Percentiles rank a stretch among this genome's conserved stretches.
Conservation (phyloP, 2,329 filamentous ascomycete genomes). For the Paramyrothecium sp. region DNA sequence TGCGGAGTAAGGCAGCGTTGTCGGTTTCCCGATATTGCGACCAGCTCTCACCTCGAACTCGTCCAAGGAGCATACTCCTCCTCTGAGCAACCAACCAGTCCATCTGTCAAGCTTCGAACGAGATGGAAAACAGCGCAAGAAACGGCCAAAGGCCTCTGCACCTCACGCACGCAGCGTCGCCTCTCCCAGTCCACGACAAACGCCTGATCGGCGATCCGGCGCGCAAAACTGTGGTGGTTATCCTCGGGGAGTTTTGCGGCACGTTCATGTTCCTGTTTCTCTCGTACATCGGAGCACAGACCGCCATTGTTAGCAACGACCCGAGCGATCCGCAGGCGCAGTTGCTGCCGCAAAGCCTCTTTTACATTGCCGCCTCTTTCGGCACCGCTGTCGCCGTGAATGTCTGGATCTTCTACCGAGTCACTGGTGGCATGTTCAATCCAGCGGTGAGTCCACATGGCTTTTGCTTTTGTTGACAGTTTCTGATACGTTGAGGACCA, state of each 20-base stretch:
- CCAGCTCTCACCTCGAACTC: no score
- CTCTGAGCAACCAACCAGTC: no score
- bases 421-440: constrained; percentile 52
- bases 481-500: constrained; percentile 11
- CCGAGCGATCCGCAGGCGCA: constrained; percentile 19
- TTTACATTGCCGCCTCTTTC: constrained; percentile 51
- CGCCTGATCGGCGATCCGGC: background rate
- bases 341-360: constrained; percentile 32
- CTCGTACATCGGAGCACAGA: constrained; percentile 37
- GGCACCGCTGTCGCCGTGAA: constrained; percentile 50
- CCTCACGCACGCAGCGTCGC: background rate
- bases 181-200: background rate
- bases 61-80: no score
- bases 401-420: constrained; percentile 56
- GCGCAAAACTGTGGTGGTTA: constrained; percentile 37
- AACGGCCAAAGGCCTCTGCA: background rate
- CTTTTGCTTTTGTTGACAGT: background rate
- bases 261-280: constrained; percentile 53
- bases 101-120: no score
- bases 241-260: constrained; percentile 49
- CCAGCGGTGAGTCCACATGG: constrained; percentile 38
- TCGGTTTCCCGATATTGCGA: no score
- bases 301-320: constrained; percentile 30
- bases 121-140: no score
- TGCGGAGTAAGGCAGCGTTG: no score